Conservation (phyloP, 352 stramenopile genomes). For the Phytophthora sp. region DNA sequence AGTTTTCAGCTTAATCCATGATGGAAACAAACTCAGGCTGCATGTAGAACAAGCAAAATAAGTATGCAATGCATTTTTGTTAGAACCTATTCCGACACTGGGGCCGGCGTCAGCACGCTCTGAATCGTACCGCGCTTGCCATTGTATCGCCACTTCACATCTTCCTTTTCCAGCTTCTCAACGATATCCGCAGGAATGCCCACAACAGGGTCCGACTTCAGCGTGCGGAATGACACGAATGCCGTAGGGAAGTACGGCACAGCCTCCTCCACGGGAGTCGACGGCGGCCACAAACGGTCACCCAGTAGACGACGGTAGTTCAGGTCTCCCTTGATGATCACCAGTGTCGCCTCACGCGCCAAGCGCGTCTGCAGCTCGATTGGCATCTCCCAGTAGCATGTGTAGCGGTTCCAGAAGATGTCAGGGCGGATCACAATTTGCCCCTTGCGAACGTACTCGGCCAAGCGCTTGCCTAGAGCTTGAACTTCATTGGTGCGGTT, state of each 20-base stretch:
- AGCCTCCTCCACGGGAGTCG: constrained; percentile 86
- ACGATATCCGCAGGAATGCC: constrained; percentile 55
- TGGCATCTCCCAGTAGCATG: constrained; percentile 75
- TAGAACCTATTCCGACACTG: not conserved
- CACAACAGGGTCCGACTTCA: constrained; percentile 79
- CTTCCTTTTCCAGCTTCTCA: constrained; percentile 47
- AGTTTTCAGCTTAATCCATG: too few relatives aligned
- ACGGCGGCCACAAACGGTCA: constrained; percentile 92
- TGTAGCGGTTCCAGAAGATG: constrained; percentile 77
- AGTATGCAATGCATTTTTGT: not conserved
- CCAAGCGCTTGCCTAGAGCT: constrained; percentile 49
- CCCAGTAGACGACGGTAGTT: constrained; percentile 97
- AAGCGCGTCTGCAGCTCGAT: constrained; percentile 37
- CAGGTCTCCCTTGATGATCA: constrained; percentile 98
- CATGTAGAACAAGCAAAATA: too few relatives aligned
- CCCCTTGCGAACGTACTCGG: constrained; percentile 29
- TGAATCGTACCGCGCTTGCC: constrained; percentile 72
- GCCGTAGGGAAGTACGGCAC: constrained; percentile 75
- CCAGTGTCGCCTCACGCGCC: constrained; percentile 63
- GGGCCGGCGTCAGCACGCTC: constrained; percentile 38
- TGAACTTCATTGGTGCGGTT: constrained; percentile 44
- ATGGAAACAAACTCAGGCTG: too few relatives aligned
- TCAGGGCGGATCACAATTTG: constrained; percentile 39
- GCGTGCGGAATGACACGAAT: constrained; percentile 71
- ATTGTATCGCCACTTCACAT: constrained; percentile 70